Percentiles rank a stretch among this genome's conserved stretches.
Conservation (phyloP, 306 rosid genomes). For the Vigna trinervia region DNA sequence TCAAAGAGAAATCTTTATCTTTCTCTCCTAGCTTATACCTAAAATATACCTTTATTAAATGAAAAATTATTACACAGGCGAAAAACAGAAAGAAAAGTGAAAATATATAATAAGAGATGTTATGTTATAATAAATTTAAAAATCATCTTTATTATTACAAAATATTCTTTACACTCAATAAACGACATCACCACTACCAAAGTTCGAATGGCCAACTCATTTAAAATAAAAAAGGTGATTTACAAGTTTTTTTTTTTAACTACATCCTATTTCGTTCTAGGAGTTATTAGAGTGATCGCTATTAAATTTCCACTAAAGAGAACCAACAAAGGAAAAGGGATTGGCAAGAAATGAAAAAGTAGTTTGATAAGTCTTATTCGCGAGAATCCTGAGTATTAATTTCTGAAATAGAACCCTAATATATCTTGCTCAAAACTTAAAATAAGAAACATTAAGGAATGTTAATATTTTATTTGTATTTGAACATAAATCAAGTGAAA, state of each 20-base stretch:
- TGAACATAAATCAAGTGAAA: background rate
- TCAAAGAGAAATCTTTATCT: constrained; percentile 26
- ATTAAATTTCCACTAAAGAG: background rate
- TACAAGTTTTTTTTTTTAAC: background rate
- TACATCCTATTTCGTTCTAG: background rate
- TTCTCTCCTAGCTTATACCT: constrained; percentile 27
- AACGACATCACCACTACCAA: constrained; percentile 5
- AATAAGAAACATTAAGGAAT: background rate
- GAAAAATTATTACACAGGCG: background rate
- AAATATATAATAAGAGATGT: background rate
- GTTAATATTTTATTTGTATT: background rate
- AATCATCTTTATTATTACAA: background rate
- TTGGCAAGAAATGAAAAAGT: background rate
- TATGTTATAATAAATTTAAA: background rate
- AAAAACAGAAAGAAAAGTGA: background rate
- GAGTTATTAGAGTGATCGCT: constrained; percentile 19
- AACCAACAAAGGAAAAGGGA: background rate
- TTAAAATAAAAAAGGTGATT: constrained; percentile 1
- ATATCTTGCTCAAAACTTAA: background rate
- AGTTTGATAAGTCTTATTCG: background rate
- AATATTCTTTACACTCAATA: constrained; percentile 27
- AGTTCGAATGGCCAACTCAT: constrained; percentile 29
- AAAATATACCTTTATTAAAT: constrained; percentile 16
- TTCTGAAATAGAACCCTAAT: background rate
- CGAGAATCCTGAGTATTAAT: background rate